A percentile compares a stretch with the other conserved stretches of the same genome.
Evolutionary conservation across 176 grass and related monocot species (phyloP).

Genomic region (Bromus sterilis): DNA sequence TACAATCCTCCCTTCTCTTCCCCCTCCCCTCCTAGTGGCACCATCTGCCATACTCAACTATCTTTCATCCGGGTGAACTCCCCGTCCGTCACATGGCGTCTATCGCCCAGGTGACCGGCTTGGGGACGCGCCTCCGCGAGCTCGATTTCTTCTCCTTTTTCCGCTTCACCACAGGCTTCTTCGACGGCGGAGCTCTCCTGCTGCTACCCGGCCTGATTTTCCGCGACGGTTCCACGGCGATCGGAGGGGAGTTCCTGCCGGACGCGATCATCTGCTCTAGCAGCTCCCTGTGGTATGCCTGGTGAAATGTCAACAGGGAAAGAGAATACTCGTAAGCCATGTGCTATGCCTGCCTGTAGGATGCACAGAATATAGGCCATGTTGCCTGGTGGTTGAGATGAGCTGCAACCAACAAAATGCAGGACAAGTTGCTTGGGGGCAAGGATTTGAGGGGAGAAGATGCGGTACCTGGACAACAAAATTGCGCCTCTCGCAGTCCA

Average conservation of each 20-base stretch:
- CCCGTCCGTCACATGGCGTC: constrained; percentile 1
- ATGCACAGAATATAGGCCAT: neutral
- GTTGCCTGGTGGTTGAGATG: neutral
- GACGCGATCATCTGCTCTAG: constrained; percentile 64
- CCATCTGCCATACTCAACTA: neutral
- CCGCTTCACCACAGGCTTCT: constrained; percentile 45
- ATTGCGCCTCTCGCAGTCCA: constrained; percentile 88
- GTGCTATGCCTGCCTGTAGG: neutral
- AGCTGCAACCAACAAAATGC: neutral
- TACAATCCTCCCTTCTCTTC: neutral
- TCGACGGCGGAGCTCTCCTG: constrained; percentile 43
- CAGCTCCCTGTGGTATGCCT: constrained; percentile 93
- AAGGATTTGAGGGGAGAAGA: neutral
- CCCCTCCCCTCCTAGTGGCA: neutral
- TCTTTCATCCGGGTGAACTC: neutral
- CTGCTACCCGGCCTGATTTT: constrained; percentile 16
- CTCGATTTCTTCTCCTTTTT: constrained; percentile 67
- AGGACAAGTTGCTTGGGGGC: neutral
- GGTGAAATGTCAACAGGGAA: constrained; percentile 17
- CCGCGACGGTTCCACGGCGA: constrained; percentile 1
- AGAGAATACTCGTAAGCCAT: neutral
- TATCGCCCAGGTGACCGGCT: constrained; percentile 4
- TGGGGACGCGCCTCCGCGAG: constrained; percentile 38
- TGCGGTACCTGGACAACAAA: constrained; percentile 83
- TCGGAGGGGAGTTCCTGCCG: constrained; percentile 18